These are phyloP conservation scores for Penicillium sp. DNA, from an alignment of 2,329 filamentous ascomycete species.

Conservation along the genomic window DNA sequence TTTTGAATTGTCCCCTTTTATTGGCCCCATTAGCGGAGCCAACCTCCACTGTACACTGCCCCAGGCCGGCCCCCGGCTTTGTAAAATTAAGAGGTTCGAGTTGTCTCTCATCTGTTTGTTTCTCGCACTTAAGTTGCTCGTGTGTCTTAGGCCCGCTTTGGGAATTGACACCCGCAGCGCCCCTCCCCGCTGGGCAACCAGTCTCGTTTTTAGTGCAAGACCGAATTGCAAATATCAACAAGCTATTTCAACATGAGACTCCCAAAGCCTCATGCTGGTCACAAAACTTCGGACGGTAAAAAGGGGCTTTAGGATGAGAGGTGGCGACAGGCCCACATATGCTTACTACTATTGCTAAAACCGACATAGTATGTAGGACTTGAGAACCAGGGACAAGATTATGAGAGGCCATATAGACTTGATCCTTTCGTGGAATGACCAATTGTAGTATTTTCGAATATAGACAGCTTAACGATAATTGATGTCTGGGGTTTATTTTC, in stretches of 20 bases:
- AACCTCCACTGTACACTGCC: conserved; percentile 1
- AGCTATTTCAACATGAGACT: not conserved
- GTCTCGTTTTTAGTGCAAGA: not conserved
- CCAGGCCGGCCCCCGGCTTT: not conserved
- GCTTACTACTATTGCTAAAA: too few species aligned
- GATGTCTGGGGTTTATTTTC: too few species aligned
- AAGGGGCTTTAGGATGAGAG: not conserved
- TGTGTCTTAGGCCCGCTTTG: not conserved
- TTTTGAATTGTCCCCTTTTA: not conserved
- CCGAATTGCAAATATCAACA: not conserved
- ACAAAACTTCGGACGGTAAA: not conserved
- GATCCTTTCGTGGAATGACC: too few species aligned
- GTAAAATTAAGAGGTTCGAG: too few species aligned
- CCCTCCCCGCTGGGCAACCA: not conserved
- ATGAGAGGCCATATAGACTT: not conserved
- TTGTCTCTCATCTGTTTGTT: not conserved
- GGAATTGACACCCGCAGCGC: not conserved
- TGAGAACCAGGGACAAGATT: not conserved
- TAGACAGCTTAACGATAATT: too few species aligned
- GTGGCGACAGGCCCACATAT: not conserved
- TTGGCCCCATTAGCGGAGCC: not conserved
- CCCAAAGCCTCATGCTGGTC: not conserved
- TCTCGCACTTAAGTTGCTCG: too few species aligned
- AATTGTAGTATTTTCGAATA: too few species aligned
- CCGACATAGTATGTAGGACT: too few species aligned